phyloP scores from a whole-genome alignment of 164 flowering plant genomes.

The Tinospora cordifolia region DNA sequence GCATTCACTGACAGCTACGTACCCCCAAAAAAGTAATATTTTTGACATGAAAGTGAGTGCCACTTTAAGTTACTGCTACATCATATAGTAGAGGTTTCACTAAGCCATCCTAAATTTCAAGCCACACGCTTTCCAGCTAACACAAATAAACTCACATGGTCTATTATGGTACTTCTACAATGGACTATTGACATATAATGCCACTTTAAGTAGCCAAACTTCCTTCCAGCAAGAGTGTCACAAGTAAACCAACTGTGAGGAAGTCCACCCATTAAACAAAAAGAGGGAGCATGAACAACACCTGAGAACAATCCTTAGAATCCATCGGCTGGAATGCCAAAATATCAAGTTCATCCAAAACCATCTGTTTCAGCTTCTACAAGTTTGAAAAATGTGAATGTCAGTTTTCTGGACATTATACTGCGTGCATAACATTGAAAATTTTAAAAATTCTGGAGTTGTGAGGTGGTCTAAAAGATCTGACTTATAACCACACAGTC shows the following conservation, averaged over 20 bases:
- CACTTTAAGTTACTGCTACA: no score
- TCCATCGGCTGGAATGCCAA: constrained; percentile 76
- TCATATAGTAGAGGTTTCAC: no score
- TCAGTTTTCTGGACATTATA: background rate
- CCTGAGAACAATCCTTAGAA: constrained; percentile 86
- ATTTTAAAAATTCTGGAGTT: background rate
- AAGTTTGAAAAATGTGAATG: constrained; percentile 10
- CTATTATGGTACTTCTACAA: background rate
- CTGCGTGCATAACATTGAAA: background rate
- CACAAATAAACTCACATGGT: background rate
- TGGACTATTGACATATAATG: background rate
- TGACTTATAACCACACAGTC: background rate
- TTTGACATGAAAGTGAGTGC: no score
- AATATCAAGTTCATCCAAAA: constrained; percentile 58
- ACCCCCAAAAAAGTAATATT: no score
- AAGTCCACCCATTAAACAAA: background rate
- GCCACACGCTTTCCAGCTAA: background rate
- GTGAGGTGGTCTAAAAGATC: background rate
- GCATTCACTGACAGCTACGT: background rate
- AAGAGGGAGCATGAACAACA: constrained; percentile 14
- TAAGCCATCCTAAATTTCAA: background rate
- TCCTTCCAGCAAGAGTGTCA: background rate
- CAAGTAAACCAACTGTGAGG: background rate
- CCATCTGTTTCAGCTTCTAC: constrained; percentile 72
- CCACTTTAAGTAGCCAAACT: no score